phyloP scores from a whole-genome alignment of 1,284 basidiomycete genomes.

The Cutaneotrichosporon sp. region DNA sequence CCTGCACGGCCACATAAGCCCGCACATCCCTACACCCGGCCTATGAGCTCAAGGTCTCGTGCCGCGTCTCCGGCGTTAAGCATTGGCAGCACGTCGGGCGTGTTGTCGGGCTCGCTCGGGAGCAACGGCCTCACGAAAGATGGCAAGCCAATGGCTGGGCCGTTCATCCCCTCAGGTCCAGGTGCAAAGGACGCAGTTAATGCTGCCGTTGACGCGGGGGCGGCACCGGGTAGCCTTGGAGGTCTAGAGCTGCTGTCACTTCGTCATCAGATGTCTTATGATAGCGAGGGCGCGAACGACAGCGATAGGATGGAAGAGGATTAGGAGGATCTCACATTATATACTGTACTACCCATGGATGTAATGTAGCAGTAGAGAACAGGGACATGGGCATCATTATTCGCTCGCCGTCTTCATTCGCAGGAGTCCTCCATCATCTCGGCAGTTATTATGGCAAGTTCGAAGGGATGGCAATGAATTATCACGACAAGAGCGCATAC shows the following conservation, averaged over 20 bases:
- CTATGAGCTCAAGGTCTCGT: conserved; percentile 35
- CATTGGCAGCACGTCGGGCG: conserved; percentile 35
- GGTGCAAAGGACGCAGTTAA: conserved; percentile 15
- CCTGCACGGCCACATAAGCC: background rate
- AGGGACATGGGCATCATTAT: too few relatives aligned
- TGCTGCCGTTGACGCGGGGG: conserved; percentile 11
- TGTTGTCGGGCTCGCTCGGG: conserved; percentile 28
- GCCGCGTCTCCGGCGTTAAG: conserved; percentile 41
- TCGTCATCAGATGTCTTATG: background rate
- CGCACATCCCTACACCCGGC: conserved; percentile 34
- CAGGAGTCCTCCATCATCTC: too few relatives aligned
- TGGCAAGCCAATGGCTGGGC: conserved; percentile 19
- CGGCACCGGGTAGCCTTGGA: conserved; percentile 27
- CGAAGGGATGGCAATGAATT: too few relatives aligned
- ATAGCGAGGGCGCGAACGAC: background rate
- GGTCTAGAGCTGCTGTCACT: conserved; percentile 39
- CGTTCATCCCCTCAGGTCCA: conserved; percentile 28
- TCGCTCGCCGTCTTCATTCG: too few relatives aligned
- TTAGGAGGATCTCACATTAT: background rate
- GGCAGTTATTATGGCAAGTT: too few relatives aligned
- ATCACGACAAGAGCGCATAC: too few relatives aligned
- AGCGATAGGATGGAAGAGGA: conserved; percentile 6
- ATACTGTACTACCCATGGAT: too few relatives aligned
- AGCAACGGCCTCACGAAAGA: conserved; percentile 13
- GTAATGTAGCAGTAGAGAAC: background rate